Evolutionary conservation across 2,329 filamentous ascomycete genomes (phyloP).

Genomic region (Karstenula rhodostoma): DNA sequence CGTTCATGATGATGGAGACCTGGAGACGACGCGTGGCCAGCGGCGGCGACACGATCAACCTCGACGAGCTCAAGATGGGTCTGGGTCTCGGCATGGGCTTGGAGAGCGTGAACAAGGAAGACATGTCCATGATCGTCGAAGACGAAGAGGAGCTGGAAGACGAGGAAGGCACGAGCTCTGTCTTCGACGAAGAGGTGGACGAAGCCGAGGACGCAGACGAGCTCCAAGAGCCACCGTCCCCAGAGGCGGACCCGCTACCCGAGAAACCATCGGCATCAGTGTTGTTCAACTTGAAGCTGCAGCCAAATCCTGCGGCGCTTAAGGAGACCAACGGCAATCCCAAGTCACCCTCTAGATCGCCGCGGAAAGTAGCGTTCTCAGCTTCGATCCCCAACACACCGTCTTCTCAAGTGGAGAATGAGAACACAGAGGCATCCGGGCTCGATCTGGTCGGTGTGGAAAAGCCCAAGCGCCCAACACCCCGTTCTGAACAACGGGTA

Average conservation of each 20-base stretch:
- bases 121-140: constrained; percentile 37
- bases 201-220: constrained; percentile 32
- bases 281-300: constrained; percentile 46
- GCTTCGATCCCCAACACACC: constrained; percentile 45
- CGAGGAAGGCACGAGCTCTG: constrained; percentile 38
- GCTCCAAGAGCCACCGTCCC: constrained; percentile 31
- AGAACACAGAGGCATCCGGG: constrained; percentile 44
- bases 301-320: constrained; percentile 40
- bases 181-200: constrained; percentile 41
- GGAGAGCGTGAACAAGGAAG: constrained; percentile 39
- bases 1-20: constrained; percentile 87
- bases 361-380: constrained; percentile 51
- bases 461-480: constrained; percentile 26
- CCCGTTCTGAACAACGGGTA: constrained; percentile 31
- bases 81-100: constrained; percentile 62
- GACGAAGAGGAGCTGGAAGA: constrained; percentile 31
- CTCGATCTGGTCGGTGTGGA: constrained; percentile 35
- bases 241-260: constrained; percentile 29
- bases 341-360: constrained; percentile 45
- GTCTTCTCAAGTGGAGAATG: constrained; percentile 36
- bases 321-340: constrained; percentile 47
- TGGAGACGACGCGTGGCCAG: constrained; percentile 85
- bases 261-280: constrained; percentile 34
- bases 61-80: constrained; percentile 68
- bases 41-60: constrained; percentile 73